Evolutionary conservation across 1,139 yeast species (phyloP).

Genomic region (Saccharomycopsis crataegensis): DNA sequence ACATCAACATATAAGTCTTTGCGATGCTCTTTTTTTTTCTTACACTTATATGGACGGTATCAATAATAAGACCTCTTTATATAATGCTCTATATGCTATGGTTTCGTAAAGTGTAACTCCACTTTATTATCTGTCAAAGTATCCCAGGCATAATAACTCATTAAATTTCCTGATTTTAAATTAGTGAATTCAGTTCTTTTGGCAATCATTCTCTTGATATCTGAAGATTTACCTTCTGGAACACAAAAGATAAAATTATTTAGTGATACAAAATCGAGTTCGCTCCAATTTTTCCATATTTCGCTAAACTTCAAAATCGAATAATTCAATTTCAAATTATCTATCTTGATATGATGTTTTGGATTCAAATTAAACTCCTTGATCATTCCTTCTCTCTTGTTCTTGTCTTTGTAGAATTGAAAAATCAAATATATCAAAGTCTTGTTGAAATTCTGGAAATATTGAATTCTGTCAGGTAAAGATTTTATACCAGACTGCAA

Average conservation of each 20-base stretch:
- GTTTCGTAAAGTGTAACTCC: constrained; percentile 5
- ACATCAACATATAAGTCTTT: background rate
- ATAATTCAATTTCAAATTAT: constrained; percentile 3
- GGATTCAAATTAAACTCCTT: constrained; percentile 14
- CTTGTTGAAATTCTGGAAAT: constrained; percentile 13
- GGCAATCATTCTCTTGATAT: background rate
- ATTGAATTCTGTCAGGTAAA: background rate
- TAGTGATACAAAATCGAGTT: constrained; percentile 16
- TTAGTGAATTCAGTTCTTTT: constrained; percentile 1
- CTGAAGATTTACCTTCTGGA: background rate
- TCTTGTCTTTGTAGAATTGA: constrained; percentile 8
- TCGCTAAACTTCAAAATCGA: constrained; percentile 2
- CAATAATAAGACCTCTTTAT: no score
- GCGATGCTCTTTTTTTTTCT: background rate
- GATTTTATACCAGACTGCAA: constrained; percentile 7
- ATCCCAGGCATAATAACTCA: constrained; percentile 14
- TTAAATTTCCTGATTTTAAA: constrained; percentile 1
- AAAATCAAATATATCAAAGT: constrained; percentile 10
- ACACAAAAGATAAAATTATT: constrained; percentile 10
- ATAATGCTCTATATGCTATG: background rate
- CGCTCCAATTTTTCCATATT: constrained; percentile 18
- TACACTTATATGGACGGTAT: background rate
- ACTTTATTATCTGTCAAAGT: background rate
- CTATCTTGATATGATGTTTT: constrained; percentile 16
- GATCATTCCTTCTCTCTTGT: constrained; percentile 6